Evolutionary conservation across 306 rosid genomes (phyloP).

Genomic region (Prunus davidiana): DNA sequence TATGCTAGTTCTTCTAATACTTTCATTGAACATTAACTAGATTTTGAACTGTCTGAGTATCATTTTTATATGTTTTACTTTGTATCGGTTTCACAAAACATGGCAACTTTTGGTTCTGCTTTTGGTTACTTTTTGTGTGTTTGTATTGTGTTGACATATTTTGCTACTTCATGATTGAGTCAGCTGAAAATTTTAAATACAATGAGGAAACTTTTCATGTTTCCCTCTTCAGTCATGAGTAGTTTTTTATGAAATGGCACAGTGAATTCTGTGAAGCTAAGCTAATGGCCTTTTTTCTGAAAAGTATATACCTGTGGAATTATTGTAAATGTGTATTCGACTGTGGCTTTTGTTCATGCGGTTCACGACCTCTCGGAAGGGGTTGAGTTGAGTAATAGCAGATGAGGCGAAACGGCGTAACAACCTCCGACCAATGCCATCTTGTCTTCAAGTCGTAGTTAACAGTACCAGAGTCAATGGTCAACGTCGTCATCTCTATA

Average conservation of each 20-base stretch:
- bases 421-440: too few species aligned
- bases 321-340: neutral
- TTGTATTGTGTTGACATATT: neutral
- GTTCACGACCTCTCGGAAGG: too few species aligned
- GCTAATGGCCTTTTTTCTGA: neutral
- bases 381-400: too few species aligned
- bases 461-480: too few species aligned
- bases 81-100: neutral
- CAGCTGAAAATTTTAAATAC: neutral
- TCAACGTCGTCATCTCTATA: too few species aligned
- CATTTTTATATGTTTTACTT: neutral
- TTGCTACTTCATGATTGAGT: neutral
- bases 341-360: too few species aligned
- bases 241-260: neutral
- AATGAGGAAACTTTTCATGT: neutral
- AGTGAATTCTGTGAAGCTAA: neutral
- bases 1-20: conserved; percentile 9
- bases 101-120: neutral
- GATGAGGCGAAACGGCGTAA: too few species aligned
- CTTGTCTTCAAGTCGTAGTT: too few species aligned
- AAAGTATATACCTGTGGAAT: too few species aligned
- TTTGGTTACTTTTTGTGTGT: neutral
- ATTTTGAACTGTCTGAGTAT: neutral
- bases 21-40: neutral
- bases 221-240: neutral